These are phyloP conservation scores for Bertia moriformis DNA, from an alignment of 2,329 filamentous ascomycete species.

Conservation along the genomic window DNA sequence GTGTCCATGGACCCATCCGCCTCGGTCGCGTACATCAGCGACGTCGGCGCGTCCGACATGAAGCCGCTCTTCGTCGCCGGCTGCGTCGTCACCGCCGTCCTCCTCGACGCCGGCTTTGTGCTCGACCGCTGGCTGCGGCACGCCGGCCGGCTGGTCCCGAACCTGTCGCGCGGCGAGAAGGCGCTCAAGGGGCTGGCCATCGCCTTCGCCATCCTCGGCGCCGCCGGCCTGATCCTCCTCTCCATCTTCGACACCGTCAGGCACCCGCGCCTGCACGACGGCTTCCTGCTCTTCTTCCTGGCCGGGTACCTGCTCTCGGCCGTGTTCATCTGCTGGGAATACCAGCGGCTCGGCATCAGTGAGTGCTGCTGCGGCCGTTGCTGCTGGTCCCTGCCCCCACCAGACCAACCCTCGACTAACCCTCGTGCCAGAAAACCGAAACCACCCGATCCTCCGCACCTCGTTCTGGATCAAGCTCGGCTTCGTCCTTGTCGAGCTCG, in stretches of 20 bases:
- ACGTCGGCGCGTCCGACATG: slow-evolving; percentile 44
- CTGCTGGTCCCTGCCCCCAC: neutral
- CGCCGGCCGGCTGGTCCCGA: slow-evolving; percentile 61
- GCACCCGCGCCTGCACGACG: slow-evolving; percentile 54
- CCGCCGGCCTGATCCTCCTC: slow-evolving; percentile 66
- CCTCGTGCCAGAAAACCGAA: slow-evolving; percentile 42
- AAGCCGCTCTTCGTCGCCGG: slow-evolving; percentile 70
- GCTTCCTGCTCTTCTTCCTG: slow-evolving; percentile 73
- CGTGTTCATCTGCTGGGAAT: slow-evolving; percentile 80
- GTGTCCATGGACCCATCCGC: slow-evolving; percentile 42
- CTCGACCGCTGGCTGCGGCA: slow-evolving; percentile 78
- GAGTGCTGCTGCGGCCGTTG: slow-evolving; percentile 18
- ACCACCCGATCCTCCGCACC: slow-evolving; percentile 56
- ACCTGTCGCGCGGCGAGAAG: slow-evolving; percentile 49
- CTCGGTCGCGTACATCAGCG: slow-evolving; percentile 58
- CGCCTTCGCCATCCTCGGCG: slow-evolving; percentile 58
- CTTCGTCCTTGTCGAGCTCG: slow-evolving; percentile 71
- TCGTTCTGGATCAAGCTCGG: slow-evolving; percentile 79
- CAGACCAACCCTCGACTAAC: no score
- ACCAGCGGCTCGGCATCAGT: slow-evolving; percentile 69
- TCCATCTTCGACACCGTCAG: slow-evolving; percentile 72
- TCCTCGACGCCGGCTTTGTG: slow-evolving; percentile 68
- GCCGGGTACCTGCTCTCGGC: slow-evolving; percentile 73
- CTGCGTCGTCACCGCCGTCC: slow-evolving; percentile 56
- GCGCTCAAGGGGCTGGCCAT: slow-evolving; percentile 47